Evolutionary conservation across 1,139 yeast species (phyloP).

Genomic region (Geotrichum aggregatum): DNA sequence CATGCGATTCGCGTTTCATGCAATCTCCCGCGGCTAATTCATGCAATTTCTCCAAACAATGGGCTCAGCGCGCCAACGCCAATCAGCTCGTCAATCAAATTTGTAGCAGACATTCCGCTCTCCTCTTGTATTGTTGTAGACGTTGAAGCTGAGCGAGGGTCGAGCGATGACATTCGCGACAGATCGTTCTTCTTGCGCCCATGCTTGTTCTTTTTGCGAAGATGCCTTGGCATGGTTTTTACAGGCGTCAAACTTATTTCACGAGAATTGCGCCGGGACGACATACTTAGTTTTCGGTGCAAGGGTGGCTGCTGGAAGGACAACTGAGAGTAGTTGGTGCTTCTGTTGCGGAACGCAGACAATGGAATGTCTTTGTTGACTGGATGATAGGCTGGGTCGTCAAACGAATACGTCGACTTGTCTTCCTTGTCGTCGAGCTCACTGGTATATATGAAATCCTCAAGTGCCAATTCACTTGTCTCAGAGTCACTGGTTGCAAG

Average conservation of each 20-base stretch:
- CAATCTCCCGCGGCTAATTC: too few species aligned
- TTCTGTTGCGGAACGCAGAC: slow-evolving; percentile 56
- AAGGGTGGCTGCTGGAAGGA: slow-evolving; percentile 9
- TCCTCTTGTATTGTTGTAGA: background rate
- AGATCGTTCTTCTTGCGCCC: background rate
- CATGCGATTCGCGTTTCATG: background rate
- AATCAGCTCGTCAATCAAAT: slow-evolving; percentile 37
- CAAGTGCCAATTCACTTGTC: slow-evolving; percentile 68
- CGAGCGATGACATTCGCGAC: background rate
- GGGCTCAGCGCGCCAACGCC: slow-evolving; percentile 40
- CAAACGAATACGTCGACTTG: slow-evolving; percentile 17
- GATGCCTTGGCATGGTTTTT: slow-evolving; percentile 11
- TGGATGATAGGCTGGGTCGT: slow-evolving; percentile 5
- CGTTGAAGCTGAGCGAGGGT: background rate
- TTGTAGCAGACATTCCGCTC: slow-evolving; percentile 25
- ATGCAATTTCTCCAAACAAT: slow-evolving; percentile 33
- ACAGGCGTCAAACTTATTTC: slow-evolving; percentile 13
- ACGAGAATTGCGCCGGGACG: slow-evolving; percentile 2
- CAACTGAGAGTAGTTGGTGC: slow-evolving; percentile 11
- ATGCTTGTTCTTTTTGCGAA: slow-evolving; percentile 16
- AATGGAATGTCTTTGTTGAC: slow-evolving; percentile 63
- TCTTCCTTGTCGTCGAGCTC: slow-evolving; percentile 74
- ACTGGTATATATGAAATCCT: slow-evolving; percentile 81
- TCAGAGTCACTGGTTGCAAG: slow-evolving; percentile 39
- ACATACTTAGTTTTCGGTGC: slow-evolving; percentile 3